Percentiles rank a stretch among this genome's conserved stretches.
Conservation (phyloP, 805 yeast species). For the Hanseniaspora valbyensis region DNA sequence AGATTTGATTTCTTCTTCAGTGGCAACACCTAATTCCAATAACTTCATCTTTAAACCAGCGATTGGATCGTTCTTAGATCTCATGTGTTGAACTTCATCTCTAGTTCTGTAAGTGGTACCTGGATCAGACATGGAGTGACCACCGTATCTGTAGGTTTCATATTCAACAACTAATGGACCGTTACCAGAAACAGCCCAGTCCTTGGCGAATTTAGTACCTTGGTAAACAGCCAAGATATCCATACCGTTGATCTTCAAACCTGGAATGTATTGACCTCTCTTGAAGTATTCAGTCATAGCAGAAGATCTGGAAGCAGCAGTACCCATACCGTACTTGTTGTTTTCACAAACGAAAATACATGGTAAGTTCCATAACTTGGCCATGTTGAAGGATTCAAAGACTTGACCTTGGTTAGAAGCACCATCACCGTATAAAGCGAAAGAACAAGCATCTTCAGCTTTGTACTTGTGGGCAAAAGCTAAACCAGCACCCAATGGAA, state of each 20-base stretch:
- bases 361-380: conserved; percentile 95
- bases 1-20: conserved; percentile 88
- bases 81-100: conserved; percentile 98
- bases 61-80: conserved; percentile 96
- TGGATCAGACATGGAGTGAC: conserved; percentile 99
- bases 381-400: conserved; percentile 96
- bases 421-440: conserved; percentile 95
- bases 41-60: conserved; percentile 86
- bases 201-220: conserved; percentile 94
- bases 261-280: conserved; percentile 99
- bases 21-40: conserved; percentile 70
- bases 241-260: conserved; percentile 97
- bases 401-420: conserved; percentile 99
- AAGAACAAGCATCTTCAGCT: conserved; percentile 68
- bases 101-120: conserved; percentile 99
- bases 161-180: conserved; percentile 94
- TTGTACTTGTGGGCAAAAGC: conserved; percentile 97
- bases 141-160: conserved; percentile 99
- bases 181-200: conserved; percentile 84
- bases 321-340: conserved; percentile 99
- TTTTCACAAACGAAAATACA: conserved; percentile 93
- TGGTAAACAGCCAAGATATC: conserved; percentile 90
- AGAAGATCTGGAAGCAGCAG: conserved; percentile 91
- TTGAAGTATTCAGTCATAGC: conserved; percentile 94
- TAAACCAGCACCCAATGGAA: conserved; percentile 93